Evolutionary conservation across 176 grass and related monocot species (phyloP), one percentile per base, ranked within the genome.

Genomic region (Zea mays): DNA sequence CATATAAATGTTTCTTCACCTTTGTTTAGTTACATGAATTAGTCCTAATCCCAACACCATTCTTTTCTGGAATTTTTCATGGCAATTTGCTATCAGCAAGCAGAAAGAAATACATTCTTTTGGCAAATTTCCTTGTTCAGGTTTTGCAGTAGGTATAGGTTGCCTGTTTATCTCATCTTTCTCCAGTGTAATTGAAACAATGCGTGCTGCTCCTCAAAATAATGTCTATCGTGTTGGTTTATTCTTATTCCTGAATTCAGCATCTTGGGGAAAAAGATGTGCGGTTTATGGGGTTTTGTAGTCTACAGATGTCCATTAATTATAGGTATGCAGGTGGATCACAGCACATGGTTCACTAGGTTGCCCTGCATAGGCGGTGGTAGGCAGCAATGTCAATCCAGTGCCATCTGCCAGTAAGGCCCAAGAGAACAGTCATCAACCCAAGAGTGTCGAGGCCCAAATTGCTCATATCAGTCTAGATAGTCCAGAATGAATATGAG

Each of bases 81-180:
- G 21, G 61, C 43, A 65, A 5, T 78, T 70, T 41, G 33, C 5
- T 64, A 46, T 69, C 27, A 55, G 10, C 70, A 67, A 57, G 44
- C 20, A 58, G 62, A 73, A 70, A 64, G 12, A 15, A 11, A 0
- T 2, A 50, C 33, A 55, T 58, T 85, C 12, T 66, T 73, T 79
- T 40, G 51, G 49, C 5, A 62, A 72, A 10, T 65, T 54, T 72
- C 33, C 55, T 71, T 72, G 46, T 85, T 65, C 10, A 58, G 8
- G 17, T 65, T 66, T 69, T 61, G 10, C 52, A 44, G 44, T 69
- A 43, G 36, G 17, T 4, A 39, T 3, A 27, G 27, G 27, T 73
- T 51, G 14, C 71, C 62, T 15, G 20, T 54, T 81, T 66, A 6
- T 45, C 44, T 50, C 21, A 12, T 63, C 15, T 63, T 73, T 14